Evolutionary conservation across 495 filamentous ascomycete genomes (phyloP).

Genomic region (Podospora pseudocomata): DNA sequence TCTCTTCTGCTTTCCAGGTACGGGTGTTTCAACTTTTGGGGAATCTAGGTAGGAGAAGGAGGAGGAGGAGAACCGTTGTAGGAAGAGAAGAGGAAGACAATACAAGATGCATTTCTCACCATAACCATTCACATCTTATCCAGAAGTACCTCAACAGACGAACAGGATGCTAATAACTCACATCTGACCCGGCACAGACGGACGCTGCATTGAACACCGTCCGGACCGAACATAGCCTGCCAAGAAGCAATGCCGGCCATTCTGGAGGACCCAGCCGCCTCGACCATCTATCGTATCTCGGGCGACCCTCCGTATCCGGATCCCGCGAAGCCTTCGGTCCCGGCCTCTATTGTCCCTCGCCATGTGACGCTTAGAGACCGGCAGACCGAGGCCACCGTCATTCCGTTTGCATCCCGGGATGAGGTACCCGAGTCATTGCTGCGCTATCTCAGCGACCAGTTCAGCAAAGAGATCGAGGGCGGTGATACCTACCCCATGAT

Average conservation of each 20-base stretch:
- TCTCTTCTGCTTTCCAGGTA: neutral
- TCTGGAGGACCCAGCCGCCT: constrained; percentile 69
- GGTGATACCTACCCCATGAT: constrained; percentile 97
- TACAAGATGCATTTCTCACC: neutral
- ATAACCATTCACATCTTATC: too few species aligned
- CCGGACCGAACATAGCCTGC: neutral
- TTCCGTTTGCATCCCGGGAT: constrained; percentile 74
- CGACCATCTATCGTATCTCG: constrained; percentile 60
- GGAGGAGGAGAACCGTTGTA: neutral
- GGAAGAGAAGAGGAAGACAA: neutral
- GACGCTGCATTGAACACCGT: constrained; percentile 19
- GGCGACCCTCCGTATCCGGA: constrained; percentile 63
- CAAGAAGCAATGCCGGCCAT: constrained; percentile 70
- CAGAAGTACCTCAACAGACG: neutral
- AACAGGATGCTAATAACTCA: neutral
- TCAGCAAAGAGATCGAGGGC: constrained; percentile 92
- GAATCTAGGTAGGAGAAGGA: neutral
- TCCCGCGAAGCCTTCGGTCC: constrained; percentile 57
- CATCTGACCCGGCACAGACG: neutral
- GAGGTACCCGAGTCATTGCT: constrained; percentile 74
- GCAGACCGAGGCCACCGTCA: constrained; percentile 82
- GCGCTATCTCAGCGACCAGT: constrained; percentile 75
- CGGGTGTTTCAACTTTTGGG: neutral
- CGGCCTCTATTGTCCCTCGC: constrained; percentile 66
- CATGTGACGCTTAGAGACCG: constrained; percentile 88